phyloP scores from a whole-genome alignment of 352 stramenopile species.

The Pythium myriotylum region DNA sequence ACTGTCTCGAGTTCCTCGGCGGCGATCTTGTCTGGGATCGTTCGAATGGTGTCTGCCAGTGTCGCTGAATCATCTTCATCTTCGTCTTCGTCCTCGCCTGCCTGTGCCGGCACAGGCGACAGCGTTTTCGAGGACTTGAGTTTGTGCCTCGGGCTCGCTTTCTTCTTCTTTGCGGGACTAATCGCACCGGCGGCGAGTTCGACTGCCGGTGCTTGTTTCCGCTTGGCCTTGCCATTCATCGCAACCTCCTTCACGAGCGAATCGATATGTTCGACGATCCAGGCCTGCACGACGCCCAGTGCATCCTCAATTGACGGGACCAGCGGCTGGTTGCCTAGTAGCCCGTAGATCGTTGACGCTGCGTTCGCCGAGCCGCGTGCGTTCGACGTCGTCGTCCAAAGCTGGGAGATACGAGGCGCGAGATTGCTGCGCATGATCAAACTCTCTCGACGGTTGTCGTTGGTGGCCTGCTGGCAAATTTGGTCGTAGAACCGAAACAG shows the following conservation, averaged over 20 bases:
- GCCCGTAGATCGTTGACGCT: conserved; percentile 6
- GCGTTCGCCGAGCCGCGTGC: neutral
- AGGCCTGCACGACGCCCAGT: conserved; percentile 48
- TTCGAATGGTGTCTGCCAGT: neutral
- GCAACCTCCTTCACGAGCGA: conserved; percentile 52
- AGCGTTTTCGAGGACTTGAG: conserved; percentile 57
- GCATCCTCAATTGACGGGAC: conserved; percentile 38
- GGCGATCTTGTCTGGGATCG: conserved; percentile 31
- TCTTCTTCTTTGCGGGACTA: conserved; percentile 32
- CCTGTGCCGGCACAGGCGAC: conserved; percentile 21
- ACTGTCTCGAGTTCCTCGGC: conserved; percentile 57
- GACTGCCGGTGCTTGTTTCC: conserved; percentile 40
- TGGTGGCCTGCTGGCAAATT: conserved; percentile 67
- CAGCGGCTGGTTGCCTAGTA: conserved; percentile 19
- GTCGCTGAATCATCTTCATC: conserved; percentile 21
- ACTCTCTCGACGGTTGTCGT: conserved; percentile 67
- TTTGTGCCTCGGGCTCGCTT: conserved; percentile 37
- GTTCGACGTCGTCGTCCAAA: conserved; percentile 34
- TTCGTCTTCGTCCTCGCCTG: conserved; percentile 17
- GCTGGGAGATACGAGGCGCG: conserved; percentile 63
- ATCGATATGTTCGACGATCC: conserved; percentile 53
- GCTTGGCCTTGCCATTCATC: conserved; percentile 54
- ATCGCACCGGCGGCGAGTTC: conserved; percentile 27
- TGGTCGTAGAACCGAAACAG: conserved; percentile 79
- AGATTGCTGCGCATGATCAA: conserved; percentile 57